Conservation (phyloP, 768 basidiomycete genomes). For the Ramaria sp. region DNA sequence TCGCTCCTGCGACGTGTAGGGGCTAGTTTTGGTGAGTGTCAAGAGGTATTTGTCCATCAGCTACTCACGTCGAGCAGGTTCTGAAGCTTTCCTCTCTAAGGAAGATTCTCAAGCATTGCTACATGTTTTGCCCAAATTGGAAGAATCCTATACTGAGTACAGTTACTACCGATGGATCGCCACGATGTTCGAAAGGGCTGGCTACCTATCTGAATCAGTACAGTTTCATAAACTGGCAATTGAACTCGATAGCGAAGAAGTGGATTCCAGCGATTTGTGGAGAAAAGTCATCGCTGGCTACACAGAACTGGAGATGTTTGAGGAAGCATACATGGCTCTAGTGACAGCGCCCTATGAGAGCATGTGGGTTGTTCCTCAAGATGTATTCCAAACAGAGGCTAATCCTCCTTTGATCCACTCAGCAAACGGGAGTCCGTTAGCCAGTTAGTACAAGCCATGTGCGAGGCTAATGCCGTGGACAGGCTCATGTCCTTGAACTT, state of each 20-base stretch:
- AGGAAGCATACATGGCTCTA: slow-evolving; percentile 79
- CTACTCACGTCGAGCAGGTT: slow-evolving; percentile 29
- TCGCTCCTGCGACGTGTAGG: slow-evolving; percentile 63
- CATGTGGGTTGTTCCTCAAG: slow-evolving; percentile 46
- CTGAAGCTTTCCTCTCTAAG: slow-evolving; percentile 25
- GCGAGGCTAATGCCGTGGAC: slow-evolving; percentile 76
- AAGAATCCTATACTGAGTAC: background rate
- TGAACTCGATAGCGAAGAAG: slow-evolving; percentile 44
- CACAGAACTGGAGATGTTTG: slow-evolving; percentile 63
- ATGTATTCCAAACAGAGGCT: background rate
- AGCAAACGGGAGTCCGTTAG: slow-evolving; percentile 79
- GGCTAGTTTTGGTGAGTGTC: slow-evolving; percentile 56
- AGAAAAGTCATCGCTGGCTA: slow-evolving; percentile 65
- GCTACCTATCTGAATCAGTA: slow-evolving; percentile 19
- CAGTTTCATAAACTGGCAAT: slow-evolving; percentile 71
- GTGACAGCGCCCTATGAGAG: slow-evolving; percentile 65
- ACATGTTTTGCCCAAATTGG: slow-evolving; percentile 33
- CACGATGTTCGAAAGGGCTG: slow-evolving; percentile 56
- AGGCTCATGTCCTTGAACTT: slow-evolving; percentile 77
- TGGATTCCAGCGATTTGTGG: slow-evolving; percentile 67
- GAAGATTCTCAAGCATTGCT: slow-evolving; percentile 59
- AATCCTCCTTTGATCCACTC: background rate
- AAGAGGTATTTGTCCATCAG: slow-evolving; percentile 9
- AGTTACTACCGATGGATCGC: slow-evolving; percentile 27
- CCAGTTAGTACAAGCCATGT: slow-evolving; percentile 84